Base-by-base conservation (phyloP, 352 stramenopile genomes). In the Halophytophthora batemanensis region DNA sequence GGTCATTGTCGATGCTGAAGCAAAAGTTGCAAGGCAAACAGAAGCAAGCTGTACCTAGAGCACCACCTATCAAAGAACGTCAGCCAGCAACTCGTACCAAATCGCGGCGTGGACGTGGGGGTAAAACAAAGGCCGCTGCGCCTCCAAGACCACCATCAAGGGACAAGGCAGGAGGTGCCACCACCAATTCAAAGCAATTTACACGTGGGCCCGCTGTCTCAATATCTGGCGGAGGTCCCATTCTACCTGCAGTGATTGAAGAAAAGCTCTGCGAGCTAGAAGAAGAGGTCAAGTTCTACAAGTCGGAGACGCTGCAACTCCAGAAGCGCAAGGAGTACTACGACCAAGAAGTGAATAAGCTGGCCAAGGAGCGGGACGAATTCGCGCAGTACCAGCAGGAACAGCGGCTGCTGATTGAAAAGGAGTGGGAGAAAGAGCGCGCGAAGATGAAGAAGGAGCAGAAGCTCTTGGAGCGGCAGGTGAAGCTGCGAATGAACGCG, bases 261-360 rank as follows among this genome's bases (percentile, higher is more conserved):
- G 79, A 94, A 50, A 92, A 91, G 21, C 50, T 92, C 28, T 69
- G 61, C 13, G 82, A 95, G 49, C 45, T 93, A 6, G 82, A 95
- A 59, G 77, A 87, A 62, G 85, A 93, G 31, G 80, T 91, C n/a
- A 88, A 80, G 45, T 85, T 90, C 36, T 91, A 95, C 68, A 91
- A 93, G 42, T 61, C 79, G 12, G 82, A 90, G 49, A 93, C 82
- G 5, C 52, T 93, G 6, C 78, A 86, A 51, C 61, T 93, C 34
- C 80, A 93, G 44, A 86, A 82, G 25, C 74, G 71, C 39, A 87
- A 84, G 41, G 61, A 87, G 1, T 71, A 76, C 19, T 89, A 78
- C 23, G 76, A 89, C 3, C 71, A 88, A 53, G 66, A 82, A 33
- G 50, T 74, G 2, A 78, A 77, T 31, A 86, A 80, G 33, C 41